Percentiles rank a stretch among this genome's conserved stretches.
Conservation (phyloP, 2,329 filamentous ascomycete genomes). For the Trichoderma polysporum region DNA sequence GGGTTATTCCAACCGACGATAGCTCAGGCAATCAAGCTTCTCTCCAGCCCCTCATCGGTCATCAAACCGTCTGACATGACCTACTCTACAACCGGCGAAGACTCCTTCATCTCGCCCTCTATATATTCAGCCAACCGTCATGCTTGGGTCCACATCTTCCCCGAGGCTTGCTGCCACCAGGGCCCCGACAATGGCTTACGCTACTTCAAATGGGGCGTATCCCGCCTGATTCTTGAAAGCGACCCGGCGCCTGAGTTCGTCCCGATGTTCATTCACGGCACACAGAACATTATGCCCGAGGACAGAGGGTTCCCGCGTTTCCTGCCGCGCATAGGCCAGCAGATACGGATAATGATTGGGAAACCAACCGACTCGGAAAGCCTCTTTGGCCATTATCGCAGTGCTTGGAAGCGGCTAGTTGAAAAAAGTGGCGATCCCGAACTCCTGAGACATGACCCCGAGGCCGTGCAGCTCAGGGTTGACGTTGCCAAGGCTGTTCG, state of each 20-base stretch:
- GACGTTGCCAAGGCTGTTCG: conserved; percentile 79
- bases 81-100: conserved; percentile 66
- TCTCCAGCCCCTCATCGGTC: conserved; percentile 57
- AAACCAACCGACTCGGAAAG: conserved; percentile 70
- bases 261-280: conserved; percentile 92
- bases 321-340: conserved; percentile 71
- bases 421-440: conserved; percentile 48
- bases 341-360: conserved; percentile 74
- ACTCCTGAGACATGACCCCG: conserved; percentile 43
- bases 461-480: conserved; percentile 69
- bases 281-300: conserved; percentile 86
- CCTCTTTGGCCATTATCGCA: conserved; percentile 74
- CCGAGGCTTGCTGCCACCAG: conserved; percentile 93
- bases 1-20: conserved; percentile 90
- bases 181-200: conserved; percentile 74
- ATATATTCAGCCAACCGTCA: conserved; percentile 67
- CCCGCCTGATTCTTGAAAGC: conserved; percentile 84
- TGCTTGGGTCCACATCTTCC: conserved; percentile 93
- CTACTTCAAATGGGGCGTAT: conserved; percentile 98
- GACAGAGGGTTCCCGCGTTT: conserved; percentile 75
- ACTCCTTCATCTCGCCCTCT: conserved; percentile 69
- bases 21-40: conserved; percentile 77
- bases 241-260: conserved; percentile 85
- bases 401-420: conserved; percentile 70
- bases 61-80: conserved; percentile 49